Percentiles rank a stretch among this genome's conserved stretches.
Evolutionary conservation across 2,329 filamentous ascomycete genomes (phyloP).

Genomic region (Elsinoe ampelina): DNA sequence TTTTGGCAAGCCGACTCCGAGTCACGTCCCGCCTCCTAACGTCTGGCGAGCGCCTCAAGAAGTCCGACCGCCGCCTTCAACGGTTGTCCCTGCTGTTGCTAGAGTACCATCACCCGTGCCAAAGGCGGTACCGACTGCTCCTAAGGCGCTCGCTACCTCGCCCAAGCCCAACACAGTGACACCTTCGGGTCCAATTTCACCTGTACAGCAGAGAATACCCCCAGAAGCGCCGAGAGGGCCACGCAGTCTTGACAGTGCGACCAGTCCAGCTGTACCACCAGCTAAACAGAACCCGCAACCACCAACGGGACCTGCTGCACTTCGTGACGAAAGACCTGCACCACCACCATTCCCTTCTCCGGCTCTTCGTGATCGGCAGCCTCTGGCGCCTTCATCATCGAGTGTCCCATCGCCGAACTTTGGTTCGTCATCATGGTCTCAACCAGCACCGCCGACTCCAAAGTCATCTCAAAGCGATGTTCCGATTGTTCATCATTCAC

Average conservation of each 20-base stretch:
- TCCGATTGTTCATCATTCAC: neutral
- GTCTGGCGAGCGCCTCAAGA: slow-evolving; percentile 35
- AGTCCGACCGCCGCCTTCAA: slow-evolving; percentile 15
- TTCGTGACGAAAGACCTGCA: neutral
- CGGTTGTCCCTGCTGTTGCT: slow-evolving; percentile 5
- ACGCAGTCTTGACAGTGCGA: slow-evolving; percentile 23
- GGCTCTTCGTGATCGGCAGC: neutral
- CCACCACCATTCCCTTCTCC: neutral
- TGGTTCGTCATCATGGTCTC: neutral
- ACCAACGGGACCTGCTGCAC: slow-evolving; percentile 6
- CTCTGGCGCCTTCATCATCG: neutral
- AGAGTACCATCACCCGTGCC: slow-evolving; percentile 12
- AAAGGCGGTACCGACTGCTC: slow-evolving; percentile 26
- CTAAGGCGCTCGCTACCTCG: slow-evolving; percentile 23
- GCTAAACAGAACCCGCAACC: neutral
- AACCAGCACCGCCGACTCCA: slow-evolving; percentile 8
- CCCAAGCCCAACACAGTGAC: slow-evolving; percentile 28
- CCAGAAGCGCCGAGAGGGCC: slow-evolving; percentile 26
- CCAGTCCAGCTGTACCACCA: neutral
- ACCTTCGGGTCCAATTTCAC: slow-evolving; percentile 14
- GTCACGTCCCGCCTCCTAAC: slow-evolving; percentile 25
- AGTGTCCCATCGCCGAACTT: slow-evolving; percentile 1
- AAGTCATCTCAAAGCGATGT: neutral
- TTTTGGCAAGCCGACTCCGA: slow-evolving; percentile 13
- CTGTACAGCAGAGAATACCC: slow-evolving; percentile 16